Conservation (phyloP, 805 yeast genomes). For the Spathaspora sp. region DNA sequence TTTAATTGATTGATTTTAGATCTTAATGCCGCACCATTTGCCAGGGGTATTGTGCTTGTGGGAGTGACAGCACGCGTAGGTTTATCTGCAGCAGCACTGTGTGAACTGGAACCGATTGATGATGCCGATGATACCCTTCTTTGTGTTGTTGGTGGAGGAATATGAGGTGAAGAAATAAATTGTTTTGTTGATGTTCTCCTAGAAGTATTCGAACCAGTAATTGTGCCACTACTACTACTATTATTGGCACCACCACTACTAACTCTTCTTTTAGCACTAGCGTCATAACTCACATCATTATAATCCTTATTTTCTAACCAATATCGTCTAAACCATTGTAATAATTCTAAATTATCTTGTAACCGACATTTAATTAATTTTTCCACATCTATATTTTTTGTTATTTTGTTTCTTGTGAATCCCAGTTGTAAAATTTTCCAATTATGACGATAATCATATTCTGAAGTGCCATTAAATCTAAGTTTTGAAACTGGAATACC, state of each 20-base stretch:
- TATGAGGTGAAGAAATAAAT: not conserved
- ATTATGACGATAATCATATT: slow-evolving; percentile 75
- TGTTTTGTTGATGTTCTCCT: not conserved
- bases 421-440: slow-evolving; percentile 82
- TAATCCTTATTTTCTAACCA: slow-evolving; percentile 79
- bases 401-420: slow-evolving; percentile 68
- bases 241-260: slow-evolving; percentile 2
- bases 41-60: not conserved
- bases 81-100: not conserved
- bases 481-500: slow-evolving; percentile 82
- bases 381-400: slow-evolving; percentile 77
- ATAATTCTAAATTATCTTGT: slow-evolving; percentile 90
- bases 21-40: not conserved
- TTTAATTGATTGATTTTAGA: slow-evolving; percentile 2
- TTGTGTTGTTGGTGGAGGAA: not conserved
- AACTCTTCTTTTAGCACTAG: slow-evolving; percentile 33
- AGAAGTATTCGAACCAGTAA: not conserved
- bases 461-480: slow-evolving; percentile 58
- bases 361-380: slow-evolving; percentile 78
- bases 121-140: slow-evolving; percentile 4
- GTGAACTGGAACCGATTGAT: not conserved
- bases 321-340: slow-evolving; percentile 84
- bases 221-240: not conserved
- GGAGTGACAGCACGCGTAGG: not conserved
- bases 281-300: slow-evolving; percentile 56